Evolutionary conservation across 768 basidiomycete species (phyloP).

Genomic region (Nidula microcarpa): DNA sequence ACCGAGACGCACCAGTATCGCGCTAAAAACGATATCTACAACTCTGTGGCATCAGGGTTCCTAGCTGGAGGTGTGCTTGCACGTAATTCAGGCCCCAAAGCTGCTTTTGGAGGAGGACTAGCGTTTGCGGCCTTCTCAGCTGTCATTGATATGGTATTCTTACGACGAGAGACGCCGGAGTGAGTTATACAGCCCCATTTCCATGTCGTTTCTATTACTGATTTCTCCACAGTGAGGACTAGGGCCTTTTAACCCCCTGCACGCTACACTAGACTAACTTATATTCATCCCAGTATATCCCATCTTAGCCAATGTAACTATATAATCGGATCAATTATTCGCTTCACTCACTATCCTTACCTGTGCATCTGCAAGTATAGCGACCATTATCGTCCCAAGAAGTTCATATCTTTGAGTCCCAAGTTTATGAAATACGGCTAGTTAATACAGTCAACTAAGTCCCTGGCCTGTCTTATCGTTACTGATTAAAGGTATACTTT

Average conservation of each 20-base stretch:
- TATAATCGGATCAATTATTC: slow-evolving; percentile 18
- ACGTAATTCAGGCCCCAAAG: slow-evolving; percentile 82
- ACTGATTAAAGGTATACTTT: no score
- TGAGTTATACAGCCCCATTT: slow-evolving; percentile 28
- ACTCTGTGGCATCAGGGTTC: slow-evolving; percentile 86
- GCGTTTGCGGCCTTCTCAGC: slow-evolving; percentile 94
- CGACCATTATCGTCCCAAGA: not conserved
- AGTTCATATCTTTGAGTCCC: no score
- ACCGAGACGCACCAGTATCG: slow-evolving; percentile 63
- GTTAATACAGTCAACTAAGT: no score
- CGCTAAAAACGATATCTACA: slow-evolving; percentile 92
- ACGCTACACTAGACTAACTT: slow-evolving; percentile 9
- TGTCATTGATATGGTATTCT: slow-evolving; percentile 75
- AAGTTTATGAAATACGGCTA: no score
- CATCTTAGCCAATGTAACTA: slow-evolving; percentile 13
- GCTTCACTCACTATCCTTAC: no score
- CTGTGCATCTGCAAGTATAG: no score
- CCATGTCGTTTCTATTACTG: not conserved
- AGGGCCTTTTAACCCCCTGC: slow-evolving; percentile 6
- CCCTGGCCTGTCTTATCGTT: no score
- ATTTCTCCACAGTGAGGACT: slow-evolving; percentile 44
- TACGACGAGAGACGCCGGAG: slow-evolving; percentile 81
- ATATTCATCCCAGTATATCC: slow-evolving; percentile 7
- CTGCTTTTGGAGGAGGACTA: slow-evolving; percentile 81
- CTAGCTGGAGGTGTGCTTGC: slow-evolving; percentile 87